A percentile compares a stretch with the other conserved stretches of the same genome.
Conservation (phyloP, 768 basidiomycete species). For the Mycena venus region DNA sequence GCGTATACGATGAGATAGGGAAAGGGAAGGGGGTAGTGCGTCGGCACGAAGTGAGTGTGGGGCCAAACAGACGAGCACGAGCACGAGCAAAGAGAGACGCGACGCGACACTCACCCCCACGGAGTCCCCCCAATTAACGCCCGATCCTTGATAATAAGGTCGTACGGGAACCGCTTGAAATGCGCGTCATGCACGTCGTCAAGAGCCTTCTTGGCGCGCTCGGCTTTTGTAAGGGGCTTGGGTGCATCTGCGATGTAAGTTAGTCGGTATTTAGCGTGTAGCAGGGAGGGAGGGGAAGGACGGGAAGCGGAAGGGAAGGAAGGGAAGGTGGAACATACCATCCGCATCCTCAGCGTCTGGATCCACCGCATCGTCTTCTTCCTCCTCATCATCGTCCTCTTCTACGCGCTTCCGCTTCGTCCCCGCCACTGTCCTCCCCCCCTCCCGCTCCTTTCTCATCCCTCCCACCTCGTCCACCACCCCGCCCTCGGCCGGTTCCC, state of each 20-base stretch:
- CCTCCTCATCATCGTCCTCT: conserved; percentile 28
- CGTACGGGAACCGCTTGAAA: conserved; percentile 75
- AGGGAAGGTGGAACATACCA: neutral
- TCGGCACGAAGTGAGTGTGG: no score
- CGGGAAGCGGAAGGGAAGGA: no score
- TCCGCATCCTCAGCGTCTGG: neutral
- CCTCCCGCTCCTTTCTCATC: neutral
- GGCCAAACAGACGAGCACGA: no score
- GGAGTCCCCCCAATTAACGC: conserved; percentile 40
- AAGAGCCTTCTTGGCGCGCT: conserved; percentile 14
- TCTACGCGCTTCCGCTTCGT: conserved; percentile 34
- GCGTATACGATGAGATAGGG: neutral
- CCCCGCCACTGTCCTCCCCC: conserved; percentile 29
- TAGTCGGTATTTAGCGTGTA: no score
- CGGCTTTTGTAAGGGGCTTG: neutral
- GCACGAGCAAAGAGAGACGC: no score
- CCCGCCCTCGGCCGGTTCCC: neutral
- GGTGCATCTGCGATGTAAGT: no score
- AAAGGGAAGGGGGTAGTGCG: no score
- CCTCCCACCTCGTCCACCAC: neutral
- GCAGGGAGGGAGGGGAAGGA: no score
- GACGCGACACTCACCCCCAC: conserved; percentile 35
- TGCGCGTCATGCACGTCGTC: conserved; percentile 17
- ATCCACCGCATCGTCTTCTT: conserved; percentile 1
- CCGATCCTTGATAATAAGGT: conserved; percentile 91